Base-by-base conservation (phyloP, 1,284 basidiomycete genomes). In the Tilletia horrida region DNA sequence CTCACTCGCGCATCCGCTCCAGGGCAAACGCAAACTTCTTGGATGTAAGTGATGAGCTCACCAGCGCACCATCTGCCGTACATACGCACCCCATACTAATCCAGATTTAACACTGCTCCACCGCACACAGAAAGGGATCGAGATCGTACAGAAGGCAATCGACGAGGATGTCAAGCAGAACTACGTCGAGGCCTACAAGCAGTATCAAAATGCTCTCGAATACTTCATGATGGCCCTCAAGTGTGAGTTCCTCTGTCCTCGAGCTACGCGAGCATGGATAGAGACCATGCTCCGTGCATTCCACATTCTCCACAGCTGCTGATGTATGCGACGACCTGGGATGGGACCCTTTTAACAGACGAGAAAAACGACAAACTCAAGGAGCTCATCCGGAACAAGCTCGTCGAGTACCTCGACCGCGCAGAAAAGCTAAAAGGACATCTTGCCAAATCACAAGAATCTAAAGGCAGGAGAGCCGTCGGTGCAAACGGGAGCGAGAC, bases 321-420 rank as follows among this genome's bases (percentile, higher is more conserved):
- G n/a, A n/a, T n/a, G n/a, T n/a, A n/a, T n/a, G n/a, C n/a, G n/a
- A n/a, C n/a, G n/a, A n/a, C n/a, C n/a, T n/a, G n/a, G n/a, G n/a
- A n/a, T n/a, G 35, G 35, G 35, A 7, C 27, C 27, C 52, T 18
- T 59, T 31, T 42, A 18, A 40, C 82, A 95, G 92, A 94, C 83
- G 93, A 97, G 85, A 95, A 92, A 87, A 97, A 97, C 82, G 91
- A 93, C 69, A 92, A 91, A 83, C 89, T 93, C 63, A 95, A 93
- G 82, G 83, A 87, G 62, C 85, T 97, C 74, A 96, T 98, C 81
- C 88, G 90, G 65, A 85, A 86, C 65, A 98, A 97, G 86, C 90
- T 96, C 76, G 88, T 86, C 64, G 94, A 98, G 81, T 98, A 98
- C 83, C 88, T 98, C 50, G 87, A 87, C 68, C 89, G 95, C 21